These are phyloP conservation scores for Fraxinus platypoda DNA, from an alignment of 305 asterid species.

Conservation along the genomic window DNA sequence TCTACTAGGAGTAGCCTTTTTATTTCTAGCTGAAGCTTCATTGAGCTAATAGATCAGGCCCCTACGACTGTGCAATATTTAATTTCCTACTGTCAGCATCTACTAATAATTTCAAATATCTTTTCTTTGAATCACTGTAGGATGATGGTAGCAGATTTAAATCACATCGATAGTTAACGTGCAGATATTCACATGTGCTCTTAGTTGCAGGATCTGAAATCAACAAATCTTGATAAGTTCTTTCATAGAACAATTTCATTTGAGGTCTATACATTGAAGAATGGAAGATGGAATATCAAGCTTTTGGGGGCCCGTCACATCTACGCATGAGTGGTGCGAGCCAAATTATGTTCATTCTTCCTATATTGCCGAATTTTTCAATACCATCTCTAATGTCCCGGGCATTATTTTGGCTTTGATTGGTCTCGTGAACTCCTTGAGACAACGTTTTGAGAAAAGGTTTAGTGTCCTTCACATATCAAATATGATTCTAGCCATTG, in stretches of 20 bases:
- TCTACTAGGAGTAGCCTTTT: neutral
- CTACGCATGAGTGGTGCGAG: slow-evolving; percentile 93
- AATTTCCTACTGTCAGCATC: neutral
- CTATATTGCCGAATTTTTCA: slow-evolving; percentile 80
- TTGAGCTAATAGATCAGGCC: slow-evolving; percentile 46
- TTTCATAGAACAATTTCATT: neutral
- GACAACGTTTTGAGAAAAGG: slow-evolving; percentile 83
- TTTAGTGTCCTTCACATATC: slow-evolving; percentile 86
- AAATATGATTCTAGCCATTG: slow-evolving; percentile 77
- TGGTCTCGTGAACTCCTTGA: slow-evolving; percentile 75
- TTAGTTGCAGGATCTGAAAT: slow-evolving; percentile 29
- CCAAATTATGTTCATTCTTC: slow-evolving; percentile 76
- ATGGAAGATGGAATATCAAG: slow-evolving; percentile 67
- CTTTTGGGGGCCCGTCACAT: slow-evolving; percentile 95
- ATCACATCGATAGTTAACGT: neutral
- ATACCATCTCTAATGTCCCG: slow-evolving; percentile 74
- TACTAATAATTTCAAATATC: neutral
- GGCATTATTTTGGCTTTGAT: slow-evolving; percentile 68
- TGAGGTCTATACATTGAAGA: slow-evolving; percentile 31
- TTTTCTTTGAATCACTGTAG: neutral
- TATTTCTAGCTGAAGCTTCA: slow-evolving; percentile 33
- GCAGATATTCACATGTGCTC: slow-evolving; percentile 6
- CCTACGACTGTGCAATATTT: neutral
- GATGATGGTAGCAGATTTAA: neutral
- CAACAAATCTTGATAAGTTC: slow-evolving; percentile 5